Conservation (phyloP, 1,284 basidiomycete species). For the Pseudozyma tsukubaensis region DNA sequence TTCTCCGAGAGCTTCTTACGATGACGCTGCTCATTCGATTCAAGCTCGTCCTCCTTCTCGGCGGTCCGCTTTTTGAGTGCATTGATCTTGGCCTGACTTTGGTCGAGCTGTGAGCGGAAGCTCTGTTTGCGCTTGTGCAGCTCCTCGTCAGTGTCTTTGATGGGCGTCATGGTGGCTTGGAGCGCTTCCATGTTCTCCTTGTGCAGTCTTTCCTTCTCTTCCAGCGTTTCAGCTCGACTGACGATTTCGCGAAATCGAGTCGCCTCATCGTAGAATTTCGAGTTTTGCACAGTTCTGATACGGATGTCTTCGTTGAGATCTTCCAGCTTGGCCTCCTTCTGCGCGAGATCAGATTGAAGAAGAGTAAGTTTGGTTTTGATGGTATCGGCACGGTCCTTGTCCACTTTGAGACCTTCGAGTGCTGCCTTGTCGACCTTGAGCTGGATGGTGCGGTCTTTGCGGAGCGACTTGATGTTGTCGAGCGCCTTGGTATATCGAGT, state of each 20-base stretch:
- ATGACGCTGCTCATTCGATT: constrained; percentile 37
- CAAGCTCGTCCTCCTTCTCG: constrained; percentile 74
- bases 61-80: constrained; percentile 73
- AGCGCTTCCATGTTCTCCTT: constrained; percentile 77
- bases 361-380: constrained; percentile 53
- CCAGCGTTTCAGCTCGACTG: constrained; percentile 77
- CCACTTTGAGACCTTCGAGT: constrained; percentile 80
- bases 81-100: constrained; percentile 73
- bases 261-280: constrained; percentile 83
- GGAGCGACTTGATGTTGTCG: constrained; percentile 82
- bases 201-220: constrained; percentile 77
- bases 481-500: constrained; percentile 89
- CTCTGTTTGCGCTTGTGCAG: constrained; percentile 77
- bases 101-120: constrained; percentile 77
- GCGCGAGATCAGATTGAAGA: constrained; percentile 49
- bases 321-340: constrained; percentile 57
- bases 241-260: constrained; percentile 87
- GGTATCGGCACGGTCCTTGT: constrained; percentile 86
- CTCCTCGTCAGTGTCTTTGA: constrained; percentile 82
- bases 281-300: constrained; percentile 78
- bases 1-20: constrained; percentile 54
- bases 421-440: constrained; percentile 93
- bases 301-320: constrained; percentile 59
- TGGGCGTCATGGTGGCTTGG: constrained; percentile 73
- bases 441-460: constrained; percentile 87